Evolutionary conservation across 139 green algal species (phyloP).

Genomic region (Volvox africanus): DNA sequence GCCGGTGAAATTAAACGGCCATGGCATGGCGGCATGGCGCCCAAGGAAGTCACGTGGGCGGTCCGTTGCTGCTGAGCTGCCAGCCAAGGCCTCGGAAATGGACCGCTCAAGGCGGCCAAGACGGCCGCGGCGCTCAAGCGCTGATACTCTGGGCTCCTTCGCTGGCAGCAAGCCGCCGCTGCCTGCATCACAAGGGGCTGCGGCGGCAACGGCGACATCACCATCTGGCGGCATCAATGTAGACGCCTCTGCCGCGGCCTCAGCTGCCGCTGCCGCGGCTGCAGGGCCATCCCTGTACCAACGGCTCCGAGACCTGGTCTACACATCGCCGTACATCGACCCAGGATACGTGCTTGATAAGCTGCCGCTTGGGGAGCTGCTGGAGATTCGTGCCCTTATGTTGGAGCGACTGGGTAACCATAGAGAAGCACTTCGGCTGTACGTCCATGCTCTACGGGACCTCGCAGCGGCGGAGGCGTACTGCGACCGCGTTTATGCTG

Average conservation of each 20-base stretch:
- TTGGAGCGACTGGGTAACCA: constrained; percentile 83
- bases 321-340: constrained; percentile 76
- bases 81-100: background rate
- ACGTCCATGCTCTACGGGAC: constrained; percentile 70
- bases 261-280: background rate
- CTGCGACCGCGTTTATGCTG: constrained; percentile 74
- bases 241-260: background rate
- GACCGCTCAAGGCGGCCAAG: background rate
- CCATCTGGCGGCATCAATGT: background rate
- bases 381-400: constrained; percentile 86
- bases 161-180: background rate
- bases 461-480: constrained; percentile 77
- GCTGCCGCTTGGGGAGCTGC: constrained; percentile 71
- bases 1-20: background rate
- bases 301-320: constrained; percentile 73
- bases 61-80: background rate
- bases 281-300: constrained; percentile 54
- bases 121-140: constrained; percentile 2
- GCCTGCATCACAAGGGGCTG: background rate
- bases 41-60: background rate
- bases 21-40: background rate
- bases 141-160: background rate
- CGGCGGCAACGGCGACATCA: background rate
- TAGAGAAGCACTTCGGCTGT: constrained; percentile 80
- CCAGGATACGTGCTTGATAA: constrained; percentile 76